phyloP scores from a whole-genome alignment of 2,329 filamentous ascomycete genomes.

The Penicillium sp. region DNA sequence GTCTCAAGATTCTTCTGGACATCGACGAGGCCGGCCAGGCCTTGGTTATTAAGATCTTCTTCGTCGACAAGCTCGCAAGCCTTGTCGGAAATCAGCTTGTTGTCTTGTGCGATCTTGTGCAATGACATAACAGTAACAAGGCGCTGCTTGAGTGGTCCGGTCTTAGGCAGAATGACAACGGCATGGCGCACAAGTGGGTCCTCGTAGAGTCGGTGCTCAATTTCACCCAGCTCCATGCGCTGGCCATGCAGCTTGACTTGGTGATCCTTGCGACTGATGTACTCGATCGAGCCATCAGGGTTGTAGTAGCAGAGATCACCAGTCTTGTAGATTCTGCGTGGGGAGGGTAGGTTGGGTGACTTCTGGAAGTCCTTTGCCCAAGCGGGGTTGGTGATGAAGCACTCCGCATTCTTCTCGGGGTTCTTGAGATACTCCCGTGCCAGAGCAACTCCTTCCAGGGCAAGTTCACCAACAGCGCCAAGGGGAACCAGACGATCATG shows the following conservation, averaged over 20 bases:
- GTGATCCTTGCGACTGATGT: slow-evolving; percentile 58
- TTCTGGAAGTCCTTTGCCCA: slow-evolving; percentile 24
- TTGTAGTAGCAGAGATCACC: slow-evolving; percentile 33
- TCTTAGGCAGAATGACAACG: slow-evolving; percentile 43
- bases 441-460: slow-evolving; percentile 37
- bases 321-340: slow-evolving; percentile 27
- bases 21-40: slow-evolving; percentile 28
- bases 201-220: slow-evolving; percentile 37
- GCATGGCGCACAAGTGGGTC: slow-evolving; percentile 35
- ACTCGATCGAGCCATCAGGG: slow-evolving; percentile 32
- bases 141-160: slow-evolving; percentile 41
- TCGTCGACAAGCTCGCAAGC: slow-evolving; percentile 32
- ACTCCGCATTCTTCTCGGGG: slow-evolving; percentile 29
- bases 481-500: slow-evolving; percentile 34
- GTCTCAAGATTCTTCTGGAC: slow-evolving; percentile 38
- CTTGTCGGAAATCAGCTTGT: slow-evolving; percentile 27
- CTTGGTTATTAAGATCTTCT: slow-evolving; percentile 17
- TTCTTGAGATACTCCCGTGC: slow-evolving; percentile 41
- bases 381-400: slow-evolving; percentile 27
- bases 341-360: slow-evolving; percentile 1
- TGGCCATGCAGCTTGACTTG: slow-evolving; percentile 64
- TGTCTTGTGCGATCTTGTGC: slow-evolving; percentile 22
- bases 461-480: slow-evolving; percentile 34
- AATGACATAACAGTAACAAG: slow-evolving; percentile 44
- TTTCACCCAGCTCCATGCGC: slow-evolving; percentile 56